Conservation (phyloP, 805 yeast species). For the Teunomyces stri region DNA sequence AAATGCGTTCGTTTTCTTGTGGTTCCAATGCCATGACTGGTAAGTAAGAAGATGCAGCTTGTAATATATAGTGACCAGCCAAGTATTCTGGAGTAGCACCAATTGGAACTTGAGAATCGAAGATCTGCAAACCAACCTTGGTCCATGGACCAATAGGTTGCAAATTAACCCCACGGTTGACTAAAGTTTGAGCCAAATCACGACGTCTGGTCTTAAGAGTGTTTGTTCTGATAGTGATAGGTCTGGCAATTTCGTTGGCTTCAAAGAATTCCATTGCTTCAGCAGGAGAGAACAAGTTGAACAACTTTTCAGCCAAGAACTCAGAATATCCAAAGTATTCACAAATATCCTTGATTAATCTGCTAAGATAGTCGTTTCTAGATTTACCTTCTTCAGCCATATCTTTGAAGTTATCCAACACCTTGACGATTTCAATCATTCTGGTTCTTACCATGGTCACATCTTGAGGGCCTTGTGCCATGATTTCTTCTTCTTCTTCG, state of each 20-base stretch:
- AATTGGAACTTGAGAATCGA: slow-evolving; percentile 98
- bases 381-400: slow-evolving; percentile 83
- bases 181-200: slow-evolving; percentile 91
- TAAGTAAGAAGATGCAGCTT: slow-evolving; percentile 96
- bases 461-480: slow-evolving; percentile 60
- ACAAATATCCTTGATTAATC: slow-evolving; percentile 81
- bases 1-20: slow-evolving; percentile 91
- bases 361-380: slow-evolving; percentile 76
- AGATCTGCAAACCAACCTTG: slow-evolving; percentile 94
- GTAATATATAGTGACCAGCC: slow-evolving; percentile 96
- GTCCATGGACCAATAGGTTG: slow-evolving; percentile 99
- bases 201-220: slow-evolving; percentile 92
- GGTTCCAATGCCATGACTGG: slow-evolving; percentile 98
- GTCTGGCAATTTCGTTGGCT: slow-evolving; percentile 96
- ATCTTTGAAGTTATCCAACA: slow-evolving; percentile 82
- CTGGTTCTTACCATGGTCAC: slow-evolving; percentile 83
- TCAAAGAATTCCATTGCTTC: slow-evolving; percentile 98
- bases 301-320: slow-evolving; percentile 89
- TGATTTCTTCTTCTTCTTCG: slow-evolving; percentile 57
- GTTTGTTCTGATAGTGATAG: slow-evolving; percentile 96
- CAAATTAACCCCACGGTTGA: slow-evolving; percentile 93
- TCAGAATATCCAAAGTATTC: slow-evolving; percentile 92
- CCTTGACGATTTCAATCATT: slow-evolving; percentile 93
- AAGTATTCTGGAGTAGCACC: slow-evolving; percentile 99
- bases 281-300: slow-evolving; percentile 85